These are phyloP conservation scores for Trifolium repens DNA, from an alignment of 306 rosid genomes.

Conservation along the genomic window DNA sequence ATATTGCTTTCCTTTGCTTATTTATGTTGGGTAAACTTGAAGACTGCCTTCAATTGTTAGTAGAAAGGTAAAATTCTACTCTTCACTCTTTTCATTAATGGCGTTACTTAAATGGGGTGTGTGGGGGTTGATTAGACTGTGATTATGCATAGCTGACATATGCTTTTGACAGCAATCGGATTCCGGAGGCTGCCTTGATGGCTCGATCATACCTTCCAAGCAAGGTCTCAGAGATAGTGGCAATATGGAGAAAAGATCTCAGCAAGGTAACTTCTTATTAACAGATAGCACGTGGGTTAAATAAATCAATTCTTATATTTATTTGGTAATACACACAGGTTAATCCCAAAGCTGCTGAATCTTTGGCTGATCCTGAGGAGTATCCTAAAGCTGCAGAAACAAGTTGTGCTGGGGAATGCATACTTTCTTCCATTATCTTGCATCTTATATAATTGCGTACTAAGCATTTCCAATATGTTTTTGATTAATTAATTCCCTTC, in stretches of 20 bases:
- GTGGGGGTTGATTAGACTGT: constrained; percentile 21
- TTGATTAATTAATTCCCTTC: constrained; percentile 32
- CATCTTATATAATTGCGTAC: neutral
- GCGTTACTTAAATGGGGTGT: neutral
- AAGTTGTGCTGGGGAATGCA: constrained; percentile 57
- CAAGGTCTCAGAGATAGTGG: constrained; percentile 94
- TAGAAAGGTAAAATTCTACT: constrained; percentile 71
- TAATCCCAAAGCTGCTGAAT: constrained; percentile 93
- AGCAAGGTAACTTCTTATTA: constrained; percentile 65
- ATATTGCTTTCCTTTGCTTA: constrained; percentile 93
- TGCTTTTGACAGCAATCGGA: constrained; percentile 78
- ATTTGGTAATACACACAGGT: constrained; percentile 57
- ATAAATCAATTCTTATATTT: constrained; percentile 4
- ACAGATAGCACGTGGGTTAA: constrained; percentile 2
- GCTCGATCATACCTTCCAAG: constrained; percentile 99
- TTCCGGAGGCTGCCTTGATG: constrained; percentile 99
- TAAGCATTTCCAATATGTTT: constrained; percentile 25
- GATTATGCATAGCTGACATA: constrained; percentile 27
- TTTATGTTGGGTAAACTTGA: constrained; percentile 96
- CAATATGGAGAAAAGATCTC: constrained; percentile 96
- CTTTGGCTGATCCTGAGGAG: constrained; percentile 98
- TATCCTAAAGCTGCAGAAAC: constrained; percentile 73
- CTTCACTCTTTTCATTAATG: constrained; percentile 22
- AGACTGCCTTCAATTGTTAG: constrained; percentile 93
- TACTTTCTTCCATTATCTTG: constrained; percentile 20